Base-by-base conservation (phyloP, 1,139 yeast species). In the Arxiozyma telluris region DNA sequence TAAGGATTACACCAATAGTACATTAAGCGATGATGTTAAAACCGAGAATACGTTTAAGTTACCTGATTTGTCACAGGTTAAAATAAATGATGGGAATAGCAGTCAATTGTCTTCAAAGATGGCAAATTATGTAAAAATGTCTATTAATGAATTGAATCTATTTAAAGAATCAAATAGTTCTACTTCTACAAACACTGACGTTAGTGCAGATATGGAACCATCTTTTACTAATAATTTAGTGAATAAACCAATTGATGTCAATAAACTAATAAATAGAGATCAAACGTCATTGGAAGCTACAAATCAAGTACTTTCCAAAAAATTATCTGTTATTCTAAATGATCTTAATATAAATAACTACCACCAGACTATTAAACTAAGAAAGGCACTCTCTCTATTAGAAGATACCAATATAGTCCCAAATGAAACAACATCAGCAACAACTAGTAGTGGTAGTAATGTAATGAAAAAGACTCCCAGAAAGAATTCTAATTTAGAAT, bases 301-400 rank as follows among this genome's bases (percentile, higher is more conserved):
- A n/a, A 64, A 65, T 46, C 46, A 56, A 38, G 60, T 75, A 4
- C 65, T 81, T 20, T 75, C 82, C 0, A 66, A 72, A 5, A 75
- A 83, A 58, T 69, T 82, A 44, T 74, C 81, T 0, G 74, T 79
- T 39, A 81, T 82, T 1, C 67, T 80, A 57, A 80, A 78, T 59
- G 73, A 73, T 45, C 74, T 76, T 22, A 68, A 66, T 41, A 69
- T 75, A 44, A 71, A 77, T 53, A 87, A 83, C 60, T 63, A 12
- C 67, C 77, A 18, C 67, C 79, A 47, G 66, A 81, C 61, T 78
- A 79, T 53, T 70, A 58, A 63, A 23, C 38, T 66, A 8, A 60
- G 66, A 50, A 64, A 62, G 42, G 62, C 85, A 1, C 71, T 84
- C 54, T 62, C 69, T 4, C 61, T 76, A 1, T 64, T 83, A 25